Conservation (phyloP, 2,329 filamentous ascomycete genomes). For the Parasarocladium wereldwijsianum region DNA sequence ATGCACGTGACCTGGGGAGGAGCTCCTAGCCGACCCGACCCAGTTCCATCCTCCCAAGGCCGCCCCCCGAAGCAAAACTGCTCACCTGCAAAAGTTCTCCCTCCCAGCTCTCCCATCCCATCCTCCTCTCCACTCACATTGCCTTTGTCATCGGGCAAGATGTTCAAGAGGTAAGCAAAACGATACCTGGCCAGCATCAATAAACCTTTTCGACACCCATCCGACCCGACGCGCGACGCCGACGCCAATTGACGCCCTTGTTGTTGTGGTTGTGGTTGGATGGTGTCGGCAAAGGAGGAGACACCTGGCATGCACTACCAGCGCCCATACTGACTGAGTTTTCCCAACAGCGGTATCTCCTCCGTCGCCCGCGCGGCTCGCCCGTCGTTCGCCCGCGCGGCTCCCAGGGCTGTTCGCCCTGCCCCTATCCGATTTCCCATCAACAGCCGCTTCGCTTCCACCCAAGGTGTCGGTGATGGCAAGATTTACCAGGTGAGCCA, state of each 20-base stretch:
- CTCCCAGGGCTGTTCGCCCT: conserved; percentile 42
- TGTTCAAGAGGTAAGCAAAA: conserved; percentile 65
- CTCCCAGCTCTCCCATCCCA: conserved; percentile 30
- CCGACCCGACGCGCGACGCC: conserved; percentile 1
- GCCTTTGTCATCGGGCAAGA: conserved; percentile 55
- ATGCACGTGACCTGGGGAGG: conserved; percentile 21
- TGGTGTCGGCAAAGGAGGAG: conserved; percentile 3
- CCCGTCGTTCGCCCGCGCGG: conserved; percentile 43
- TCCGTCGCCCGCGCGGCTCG: conserved; percentile 48
- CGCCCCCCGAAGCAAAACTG: conserved; percentile 29
- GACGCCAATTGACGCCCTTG: conserved; percentile 26
- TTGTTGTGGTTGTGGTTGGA: conserved; percentile 2
- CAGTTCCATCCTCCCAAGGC: no score
- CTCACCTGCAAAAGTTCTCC: conserved; percentile 33
- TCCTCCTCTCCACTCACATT: conserved; percentile 44
- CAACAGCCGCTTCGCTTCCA: conserved; percentile 45
- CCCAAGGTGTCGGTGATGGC: conserved; percentile 42
- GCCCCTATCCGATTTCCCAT: conserved; percentile 38
- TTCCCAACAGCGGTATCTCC: conserved; percentile 46
- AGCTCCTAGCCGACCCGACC: conserved; percentile 30
- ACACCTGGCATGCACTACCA: no score
- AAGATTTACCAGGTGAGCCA: conserved; percentile 54
- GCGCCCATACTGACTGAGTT: conserved; percentile 7
- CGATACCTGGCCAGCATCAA: background rate
- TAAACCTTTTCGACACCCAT: background rate